Percentiles rank a stretch among this genome's conserved stretches.
These are phyloP conservation scores for Capronia epimyces DNA, from an alignment of 2,329 filamentous ascomycete species.

Conservation along the genomic window DNA sequence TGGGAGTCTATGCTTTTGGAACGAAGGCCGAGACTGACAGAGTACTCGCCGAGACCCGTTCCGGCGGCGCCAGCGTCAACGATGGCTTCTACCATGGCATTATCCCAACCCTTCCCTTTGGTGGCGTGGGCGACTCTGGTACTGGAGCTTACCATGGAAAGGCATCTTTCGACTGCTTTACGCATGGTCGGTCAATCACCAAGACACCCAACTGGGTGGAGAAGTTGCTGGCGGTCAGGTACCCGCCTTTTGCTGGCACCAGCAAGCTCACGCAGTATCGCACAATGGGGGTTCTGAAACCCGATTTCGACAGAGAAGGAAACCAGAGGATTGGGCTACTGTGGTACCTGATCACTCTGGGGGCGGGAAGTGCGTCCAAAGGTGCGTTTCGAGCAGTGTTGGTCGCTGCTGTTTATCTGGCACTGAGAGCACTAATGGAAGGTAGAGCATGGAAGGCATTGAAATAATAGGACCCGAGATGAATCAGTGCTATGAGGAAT, in stretches of 20 bases:
- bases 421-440: slow-evolving; percentile 10
- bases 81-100: slow-evolving; percentile 64
- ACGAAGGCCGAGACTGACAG: slow-evolving; percentile 70
- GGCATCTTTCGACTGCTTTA: slow-evolving; percentile 59
- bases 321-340: slow-evolving; percentile 24
- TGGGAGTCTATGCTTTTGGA: slow-evolving; percentile 81
- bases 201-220: slow-evolving; percentile 58
- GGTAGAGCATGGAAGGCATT: neutral
- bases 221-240: slow-evolving; percentile 51
- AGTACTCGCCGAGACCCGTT: slow-evolving; percentile 59
- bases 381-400: slow-evolving; percentile 16
- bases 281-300: slow-evolving; percentile 48
- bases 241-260: slow-evolving; percentile 53
- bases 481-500: neutral
- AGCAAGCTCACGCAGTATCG: slow-evolving; percentile 49
- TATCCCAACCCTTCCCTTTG: slow-evolving; percentile 69
- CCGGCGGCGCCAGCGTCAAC: slow-evolving; percentile 58
- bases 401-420: slow-evolving; percentile 11
- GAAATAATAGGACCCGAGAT: neutral
- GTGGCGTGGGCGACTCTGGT: slow-evolving; percentile 75
- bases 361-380: slow-evolving; percentile 17
- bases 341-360: slow-evolving; percentile 27
- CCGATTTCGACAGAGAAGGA: slow-evolving; percentile 59
- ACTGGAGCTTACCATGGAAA: slow-evolving; percentile 72
- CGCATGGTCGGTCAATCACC: slow-evolving; percentile 55